Percentiles rank a stretch among this genome's conserved stretches.
Conservation (phyloP, 768 basidiomycete species). For the Phylloporus sp. region DNA sequence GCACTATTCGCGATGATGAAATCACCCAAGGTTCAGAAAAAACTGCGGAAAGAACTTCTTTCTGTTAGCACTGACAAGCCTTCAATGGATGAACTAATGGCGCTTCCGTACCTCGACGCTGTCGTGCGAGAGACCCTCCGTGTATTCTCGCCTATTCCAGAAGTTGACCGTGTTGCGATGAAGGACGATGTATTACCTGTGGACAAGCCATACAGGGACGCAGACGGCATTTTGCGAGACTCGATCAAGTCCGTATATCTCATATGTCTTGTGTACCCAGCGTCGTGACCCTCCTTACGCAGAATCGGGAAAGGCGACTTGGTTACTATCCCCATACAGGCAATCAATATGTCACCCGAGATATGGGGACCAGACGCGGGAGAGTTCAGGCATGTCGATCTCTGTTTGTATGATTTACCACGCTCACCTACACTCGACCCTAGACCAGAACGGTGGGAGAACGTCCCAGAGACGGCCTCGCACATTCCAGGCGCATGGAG, state of each 20-base stretch:
- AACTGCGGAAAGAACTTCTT: constrained; percentile 25
- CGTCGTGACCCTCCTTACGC: background rate
- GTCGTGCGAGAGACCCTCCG: constrained; percentile 61
- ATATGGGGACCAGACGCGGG: background rate
- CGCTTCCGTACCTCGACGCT: constrained; percentile 64
- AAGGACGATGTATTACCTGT: constrained; percentile 52
- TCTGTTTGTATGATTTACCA: background rate
- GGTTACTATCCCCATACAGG: background rate
- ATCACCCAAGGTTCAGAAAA: background rate
- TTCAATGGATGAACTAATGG: constrained; percentile 64
- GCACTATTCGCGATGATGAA: background rate
- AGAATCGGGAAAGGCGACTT: background rate
- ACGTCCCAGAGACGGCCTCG: background rate
- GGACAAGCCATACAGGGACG: background rate
- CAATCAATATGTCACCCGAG: background rate
- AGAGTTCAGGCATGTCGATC: background rate
- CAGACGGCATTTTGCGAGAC: background rate
- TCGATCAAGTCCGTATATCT: background rate
- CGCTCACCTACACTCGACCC: background rate
- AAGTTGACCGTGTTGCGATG: constrained; percentile 40
- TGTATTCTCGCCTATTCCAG: constrained; percentile 43
- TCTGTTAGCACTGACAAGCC: constrained; percentile 51
- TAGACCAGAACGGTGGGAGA: background rate
- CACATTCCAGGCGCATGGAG: background rate
- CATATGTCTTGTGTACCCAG: too few relatives aligned